A percentile compares a stretch with the other conserved stretches of the same genome.
These are phyloP conservation scores for Xylogone sp. DNA, from an alignment of 2,329 filamentous ascomycete genomes.

Conservation along the genomic window DNA sequence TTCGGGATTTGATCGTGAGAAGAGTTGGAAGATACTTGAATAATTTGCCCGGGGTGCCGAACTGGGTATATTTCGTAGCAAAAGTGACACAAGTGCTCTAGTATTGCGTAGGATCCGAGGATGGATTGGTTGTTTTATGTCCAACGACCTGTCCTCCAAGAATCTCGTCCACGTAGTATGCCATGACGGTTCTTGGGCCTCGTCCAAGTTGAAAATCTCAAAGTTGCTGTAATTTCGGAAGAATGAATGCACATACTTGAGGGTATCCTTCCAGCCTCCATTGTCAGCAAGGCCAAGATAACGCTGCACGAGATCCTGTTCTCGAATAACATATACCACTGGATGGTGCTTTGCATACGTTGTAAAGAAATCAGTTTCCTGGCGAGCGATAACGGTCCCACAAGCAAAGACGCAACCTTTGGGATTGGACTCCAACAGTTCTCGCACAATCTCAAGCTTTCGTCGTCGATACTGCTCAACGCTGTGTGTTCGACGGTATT, in stretches of 20 bases:
- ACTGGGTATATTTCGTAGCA: background rate
- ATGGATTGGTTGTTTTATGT: background rate
- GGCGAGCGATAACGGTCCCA: constrained; percentile 30
- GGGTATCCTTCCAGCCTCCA: background rate
- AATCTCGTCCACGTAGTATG: background rate
- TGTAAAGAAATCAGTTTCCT: background rate
- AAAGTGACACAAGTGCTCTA: background rate
- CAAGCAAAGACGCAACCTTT: constrained; percentile 64
- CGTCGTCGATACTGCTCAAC: constrained; percentile 56
- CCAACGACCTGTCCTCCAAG: background rate
- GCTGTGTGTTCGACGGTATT: background rate
- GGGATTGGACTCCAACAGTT: constrained; percentile 50
- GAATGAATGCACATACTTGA: background rate
- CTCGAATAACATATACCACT: background rate
- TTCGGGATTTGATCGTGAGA: background rate
- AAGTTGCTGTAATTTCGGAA: constrained; percentile 41
- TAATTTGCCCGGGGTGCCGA: background rate
- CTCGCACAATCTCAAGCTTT: constrained; percentile 56
- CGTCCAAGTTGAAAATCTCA: constrained; percentile 62
- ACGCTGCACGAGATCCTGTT: background rate
- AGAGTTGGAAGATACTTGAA: background rate
- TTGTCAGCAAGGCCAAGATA: background rate
- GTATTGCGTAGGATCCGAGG: background rate
- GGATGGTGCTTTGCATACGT: background rate
- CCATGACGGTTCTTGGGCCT: background rate